phyloP scores from a whole-genome alignment of 2,329 filamentous ascomycete species.

The Cladosporium sp. region DNA sequence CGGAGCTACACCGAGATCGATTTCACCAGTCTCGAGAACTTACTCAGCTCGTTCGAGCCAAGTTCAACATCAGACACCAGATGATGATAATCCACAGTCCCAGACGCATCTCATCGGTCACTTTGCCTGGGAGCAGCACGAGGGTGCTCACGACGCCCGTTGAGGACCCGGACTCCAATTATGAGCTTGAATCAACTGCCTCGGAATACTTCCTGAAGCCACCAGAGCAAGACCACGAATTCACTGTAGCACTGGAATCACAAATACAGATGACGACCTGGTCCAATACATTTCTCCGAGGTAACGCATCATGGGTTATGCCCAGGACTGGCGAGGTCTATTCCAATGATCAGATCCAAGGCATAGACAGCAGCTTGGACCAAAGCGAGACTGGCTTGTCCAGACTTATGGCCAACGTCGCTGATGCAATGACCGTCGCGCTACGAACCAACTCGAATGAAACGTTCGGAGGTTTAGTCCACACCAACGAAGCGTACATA shows the following conservation, averaged over 20 bases:
- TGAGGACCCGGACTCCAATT: no score
- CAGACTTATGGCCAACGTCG: background rate
- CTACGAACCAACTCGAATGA: background rate
- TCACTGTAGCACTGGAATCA: background rate
- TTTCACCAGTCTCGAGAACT: no score
- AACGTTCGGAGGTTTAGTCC: background rate
- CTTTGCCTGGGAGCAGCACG: no score
- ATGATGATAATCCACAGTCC: no score
- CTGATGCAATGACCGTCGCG: background rate
- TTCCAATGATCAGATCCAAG: background rate
- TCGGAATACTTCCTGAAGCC: background rate
- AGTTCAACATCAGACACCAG: no score
- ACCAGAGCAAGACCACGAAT: background rate
- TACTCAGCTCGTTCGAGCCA: no score
- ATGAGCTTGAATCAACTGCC: background rate
- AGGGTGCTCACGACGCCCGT: no score
- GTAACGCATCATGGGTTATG: background rate
- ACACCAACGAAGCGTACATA: background rate
- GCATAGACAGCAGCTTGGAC: background rate
- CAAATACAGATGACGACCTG: background rate
- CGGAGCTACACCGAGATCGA: no score
- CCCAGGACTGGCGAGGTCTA: background rate
- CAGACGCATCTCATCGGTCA: no score
- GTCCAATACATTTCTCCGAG: background rate
- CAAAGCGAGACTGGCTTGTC: background rate